Conservation (phyloP, 306 rosid species). For the Datisca glomerata region DNA sequence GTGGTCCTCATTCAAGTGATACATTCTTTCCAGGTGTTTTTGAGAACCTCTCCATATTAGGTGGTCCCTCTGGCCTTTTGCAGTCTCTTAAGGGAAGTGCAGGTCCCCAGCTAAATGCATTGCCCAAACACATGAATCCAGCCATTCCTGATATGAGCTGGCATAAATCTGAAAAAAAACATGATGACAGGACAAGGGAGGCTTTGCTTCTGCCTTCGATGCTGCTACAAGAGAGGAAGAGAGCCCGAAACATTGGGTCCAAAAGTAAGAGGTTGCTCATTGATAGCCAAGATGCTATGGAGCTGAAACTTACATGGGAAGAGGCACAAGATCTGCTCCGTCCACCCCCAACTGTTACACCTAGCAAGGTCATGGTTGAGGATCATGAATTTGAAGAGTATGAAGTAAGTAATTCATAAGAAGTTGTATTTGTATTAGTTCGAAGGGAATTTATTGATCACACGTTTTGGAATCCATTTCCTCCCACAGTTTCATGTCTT, state of each 20-base stretch:
- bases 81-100: constrained; percentile 81
- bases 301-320: constrained; percentile 92
- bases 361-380: constrained; percentile 78
- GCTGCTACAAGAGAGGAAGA: constrained; percentile 68
- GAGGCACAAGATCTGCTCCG: constrained; percentile 95
- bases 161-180: constrained; percentile 60
- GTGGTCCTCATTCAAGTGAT: constrained; percentile 79
- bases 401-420: constrained; percentile 46
- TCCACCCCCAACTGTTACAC: constrained; percentile 83
- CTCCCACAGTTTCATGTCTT: too few species aligned
- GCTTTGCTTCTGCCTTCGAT: constrained; percentile 53
- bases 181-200: constrained; percentile 57
- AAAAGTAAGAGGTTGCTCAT: constrained; percentile 92
- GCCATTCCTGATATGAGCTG: constrained; percentile 59
- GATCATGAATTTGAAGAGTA: constrained; percentile 92
- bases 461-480: too few species aligned
- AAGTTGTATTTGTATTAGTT: background rate
- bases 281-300: constrained; percentile 90
- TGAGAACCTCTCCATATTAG: constrained; percentile 83
- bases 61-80: constrained; percentile 94
- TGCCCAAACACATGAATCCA: constrained; percentile 62
- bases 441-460: too few species aligned
- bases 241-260: constrained; percentile 81
- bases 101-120: constrained; percentile 54
- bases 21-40: constrained; percentile 74